Base-by-base conservation (phyloP, 2,329 filamentous ascomycete genomes). In the Apiospora saccharicola region DNA sequence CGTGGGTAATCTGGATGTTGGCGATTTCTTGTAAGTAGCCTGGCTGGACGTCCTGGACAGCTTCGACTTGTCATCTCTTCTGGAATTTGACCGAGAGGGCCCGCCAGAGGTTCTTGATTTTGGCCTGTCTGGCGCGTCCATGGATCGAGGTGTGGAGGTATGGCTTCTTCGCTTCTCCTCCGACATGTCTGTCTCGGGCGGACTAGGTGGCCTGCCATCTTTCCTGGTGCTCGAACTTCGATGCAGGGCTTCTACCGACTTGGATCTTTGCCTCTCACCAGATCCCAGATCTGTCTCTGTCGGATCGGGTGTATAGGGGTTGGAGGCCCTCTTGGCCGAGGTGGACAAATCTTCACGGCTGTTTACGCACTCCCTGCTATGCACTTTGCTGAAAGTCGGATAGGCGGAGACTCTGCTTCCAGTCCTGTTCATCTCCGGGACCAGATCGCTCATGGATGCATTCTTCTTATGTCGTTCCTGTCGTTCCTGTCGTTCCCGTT, bases 281-380 rank as follows among this genome's bases (percentile, higher is more conserved):
- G 86, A 85, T 70, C 90, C 90, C 30, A 93, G 77, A 78, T 94
- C 92, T 30, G 92, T 94, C 30, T 94, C 92, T 30, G 92, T 94
- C 30, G 92, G 87, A 73, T 94, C 92, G 24, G 93, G 93, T 1
- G 93, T 95, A 68, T 87, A 81, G 1, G 88, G 88, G 71, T 90
- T 86, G 73, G 75, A 86, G 73, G 75, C 68, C 72, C 78, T 67
- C 74, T 74, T 73, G 71, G 71, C 82, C 74, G 78, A 79, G 53
- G 77, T 75, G 34, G 82, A 80, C 68, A 89, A 76, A 70, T 89
- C 86, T 67, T 91, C 89, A 70, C 85, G 86, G 79, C 90, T 91
- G 75, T 90, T 87, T 71, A 98, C 90, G 64, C 91, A 90, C 84
- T 98, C 96, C 82, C 95, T 96, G 86, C 94, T 97, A 82, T 97